Conservation (phyloP, 768 basidiomycete genomes). For the Botryobasidium botryosum region DNA sequence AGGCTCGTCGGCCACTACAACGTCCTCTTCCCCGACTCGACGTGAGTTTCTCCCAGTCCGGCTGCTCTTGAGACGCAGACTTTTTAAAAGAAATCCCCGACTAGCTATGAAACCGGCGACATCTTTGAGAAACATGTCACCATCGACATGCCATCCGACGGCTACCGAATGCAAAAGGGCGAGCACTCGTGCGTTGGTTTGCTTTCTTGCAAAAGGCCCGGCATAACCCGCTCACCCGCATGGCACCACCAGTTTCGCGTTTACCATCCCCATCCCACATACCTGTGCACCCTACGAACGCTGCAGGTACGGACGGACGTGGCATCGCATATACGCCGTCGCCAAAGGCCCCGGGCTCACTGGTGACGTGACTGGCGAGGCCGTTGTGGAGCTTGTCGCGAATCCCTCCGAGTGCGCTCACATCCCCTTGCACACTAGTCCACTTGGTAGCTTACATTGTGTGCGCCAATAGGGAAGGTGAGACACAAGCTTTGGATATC, state of each 20-base stretch:
- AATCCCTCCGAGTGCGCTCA: not conserved
- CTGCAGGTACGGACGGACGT: slow-evolving; percentile 11
- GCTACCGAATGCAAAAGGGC: no score
- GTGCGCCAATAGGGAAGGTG: slow-evolving; percentile 6
- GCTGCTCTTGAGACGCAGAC: no score
- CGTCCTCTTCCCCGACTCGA: not conserved
- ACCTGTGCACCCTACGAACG: slow-evolving; percentile 12
- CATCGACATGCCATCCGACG: no score
- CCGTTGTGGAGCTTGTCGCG: not conserved
- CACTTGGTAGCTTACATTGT: slow-evolving; percentile 3
- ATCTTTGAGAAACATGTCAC: no score
- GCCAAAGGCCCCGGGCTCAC: not conserved
- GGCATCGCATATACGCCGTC: slow-evolving; percentile 4
- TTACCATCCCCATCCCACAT: slow-evolving; percentile 13
- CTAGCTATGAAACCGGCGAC: no score
- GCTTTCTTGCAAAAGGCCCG: no score
- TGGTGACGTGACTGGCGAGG: not conserved
- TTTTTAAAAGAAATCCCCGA: no score
- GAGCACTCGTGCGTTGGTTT: no score
- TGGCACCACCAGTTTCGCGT: no score
- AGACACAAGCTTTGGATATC: slow-evolving; percentile 10
- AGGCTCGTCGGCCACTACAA: not conserved
- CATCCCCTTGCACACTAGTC: not conserved
- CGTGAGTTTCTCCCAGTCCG: no score
- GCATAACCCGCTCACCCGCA: no score